phyloP scores from a whole-genome alignment of 83 land plant species.

The Diphasiastrum complanatum region DNA sequence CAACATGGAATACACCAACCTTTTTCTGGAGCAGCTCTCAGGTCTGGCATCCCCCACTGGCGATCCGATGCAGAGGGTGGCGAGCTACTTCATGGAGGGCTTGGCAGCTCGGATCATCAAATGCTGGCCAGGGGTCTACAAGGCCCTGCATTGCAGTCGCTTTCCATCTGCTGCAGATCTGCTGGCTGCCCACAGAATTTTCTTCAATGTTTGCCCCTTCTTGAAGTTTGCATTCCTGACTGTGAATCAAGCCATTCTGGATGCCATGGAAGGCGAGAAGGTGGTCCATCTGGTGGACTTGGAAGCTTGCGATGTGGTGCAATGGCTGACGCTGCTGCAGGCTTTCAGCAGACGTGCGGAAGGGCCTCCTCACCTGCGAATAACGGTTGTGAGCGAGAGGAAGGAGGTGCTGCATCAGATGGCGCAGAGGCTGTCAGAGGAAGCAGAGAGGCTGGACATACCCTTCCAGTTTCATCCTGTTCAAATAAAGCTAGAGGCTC shows the following conservation, averaged over 20 bases:
- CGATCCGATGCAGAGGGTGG: slow-evolving; percentile 40
- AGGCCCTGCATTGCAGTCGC: background rate
- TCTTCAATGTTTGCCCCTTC: slow-evolving; percentile 14
- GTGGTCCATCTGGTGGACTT: slow-evolving; percentile 16
- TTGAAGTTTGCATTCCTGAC: slow-evolving; percentile 5
- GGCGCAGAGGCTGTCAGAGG: no score
- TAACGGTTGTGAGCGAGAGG: slow-evolving; percentile 1
- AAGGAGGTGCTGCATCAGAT: no score
- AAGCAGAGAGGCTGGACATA: no score
- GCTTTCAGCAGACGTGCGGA: slow-evolving; percentile 6
- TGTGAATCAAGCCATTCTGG: slow-evolving; percentile 18
- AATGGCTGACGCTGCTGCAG: slow-evolving; percentile 14
- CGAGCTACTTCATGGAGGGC: slow-evolving; percentile 42
- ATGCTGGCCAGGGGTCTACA: slow-evolving; percentile 18
- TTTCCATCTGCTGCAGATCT: background rate
- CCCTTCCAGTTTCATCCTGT: slow-evolving; percentile 30
- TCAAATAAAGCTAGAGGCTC: slow-evolving; percentile 21
- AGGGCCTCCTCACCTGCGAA: slow-evolving; percentile 5
- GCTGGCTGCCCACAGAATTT: background rate
- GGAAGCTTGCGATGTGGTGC: background rate
- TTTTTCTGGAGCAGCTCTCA: slow-evolving; percentile 21
- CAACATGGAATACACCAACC: slow-evolving; percentile 27
- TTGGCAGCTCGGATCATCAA: slow-evolving; percentile 27
- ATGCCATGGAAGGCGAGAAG: slow-evolving; percentile 8
- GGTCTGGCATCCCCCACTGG: slow-evolving; percentile 36